These are phyloP conservation scores for Auricularia heimuer DNA, from an alignment of 768 basidiomycete genomes.

Conservation along the genomic window DNA sequence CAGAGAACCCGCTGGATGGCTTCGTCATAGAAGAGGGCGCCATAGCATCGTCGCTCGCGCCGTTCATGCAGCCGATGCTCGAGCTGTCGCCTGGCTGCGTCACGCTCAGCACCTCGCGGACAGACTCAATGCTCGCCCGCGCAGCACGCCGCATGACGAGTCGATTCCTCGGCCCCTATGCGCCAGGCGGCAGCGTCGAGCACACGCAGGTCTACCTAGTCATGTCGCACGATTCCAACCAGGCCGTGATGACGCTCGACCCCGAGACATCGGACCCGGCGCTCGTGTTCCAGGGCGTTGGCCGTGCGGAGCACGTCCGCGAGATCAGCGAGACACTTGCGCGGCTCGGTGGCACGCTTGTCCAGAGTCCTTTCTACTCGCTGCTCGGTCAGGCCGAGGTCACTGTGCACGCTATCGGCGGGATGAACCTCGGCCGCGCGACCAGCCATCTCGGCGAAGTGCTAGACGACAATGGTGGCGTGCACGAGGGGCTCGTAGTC, in stretches of 20 bases:
- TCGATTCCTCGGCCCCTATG: conserved; percentile 1
- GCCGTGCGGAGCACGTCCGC: conserved; percentile 2
- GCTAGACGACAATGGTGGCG: background rate
- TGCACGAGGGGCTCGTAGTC: conserved; percentile 2
- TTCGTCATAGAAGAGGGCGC: conserved; percentile 6
- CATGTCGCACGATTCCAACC: conserved; percentile 5
- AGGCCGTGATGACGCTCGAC: conserved; percentile 1
- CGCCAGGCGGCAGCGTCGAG: conserved; percentile 1
- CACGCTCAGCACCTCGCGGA: background rate
- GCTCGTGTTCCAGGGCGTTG: conserved; percentile 1
- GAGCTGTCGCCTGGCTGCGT: background rate
- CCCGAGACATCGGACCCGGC: background rate
- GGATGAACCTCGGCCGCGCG: background rate
- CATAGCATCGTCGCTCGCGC: conserved; percentile 1
- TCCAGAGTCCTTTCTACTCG: conserved; percentile 3
- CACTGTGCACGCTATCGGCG: conserved; percentile 5
- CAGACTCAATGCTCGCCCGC: background rate
- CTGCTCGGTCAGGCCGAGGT: conserved; percentile 2
- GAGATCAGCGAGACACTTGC: conserved; percentile 6
- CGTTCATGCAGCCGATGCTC: conserved; percentile 2
- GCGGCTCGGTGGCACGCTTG: conserved; percentile 1
- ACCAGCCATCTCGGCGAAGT: conserved; percentile 4
- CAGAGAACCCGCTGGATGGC: conserved; percentile 4
- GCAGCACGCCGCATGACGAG: background rate
- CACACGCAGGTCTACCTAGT: conserved; percentile 6